phyloP scores from a whole-genome alignment of 129 eudicot species.

The Flaveria ramosissima region DNA sequence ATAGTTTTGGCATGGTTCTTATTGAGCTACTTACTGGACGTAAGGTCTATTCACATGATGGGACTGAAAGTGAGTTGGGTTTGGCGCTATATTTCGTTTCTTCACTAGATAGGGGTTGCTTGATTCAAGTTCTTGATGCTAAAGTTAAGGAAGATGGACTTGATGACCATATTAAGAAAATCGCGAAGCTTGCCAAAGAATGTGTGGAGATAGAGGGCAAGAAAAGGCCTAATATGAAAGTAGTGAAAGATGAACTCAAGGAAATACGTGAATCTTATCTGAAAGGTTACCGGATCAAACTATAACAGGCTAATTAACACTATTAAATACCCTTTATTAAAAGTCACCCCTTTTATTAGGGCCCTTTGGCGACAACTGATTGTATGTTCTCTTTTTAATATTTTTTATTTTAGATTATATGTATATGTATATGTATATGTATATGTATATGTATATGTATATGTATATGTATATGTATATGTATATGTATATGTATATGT shows the following conservation, averaged over 20 bases:
- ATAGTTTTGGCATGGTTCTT: slow-evolving; percentile 12
- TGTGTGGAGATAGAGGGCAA: slow-evolving; percentile 5
- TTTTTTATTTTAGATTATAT: no score
- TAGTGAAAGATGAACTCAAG: background rate
- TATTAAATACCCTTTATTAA: no score
- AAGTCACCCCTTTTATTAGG: no score
- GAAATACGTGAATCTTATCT: no score
- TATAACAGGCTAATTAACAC: no score
- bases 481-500: no score
- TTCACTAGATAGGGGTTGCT: background rate
- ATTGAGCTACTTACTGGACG: background rate
- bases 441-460: no score
- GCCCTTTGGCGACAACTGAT: no score
- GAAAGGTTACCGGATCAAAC: no score
- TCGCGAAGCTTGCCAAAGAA: background rate
- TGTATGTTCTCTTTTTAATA: no score
- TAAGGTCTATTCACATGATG: background rate
- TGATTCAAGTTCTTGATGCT: background rate
- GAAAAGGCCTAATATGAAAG: slow-evolving; percentile 5
- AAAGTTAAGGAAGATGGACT: background rate
- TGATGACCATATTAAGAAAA: background rate
- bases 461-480: no score
- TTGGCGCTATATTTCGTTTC: background rate
- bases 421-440: no score
- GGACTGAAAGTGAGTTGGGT: slow-evolving; percentile 10